A percentile compares a stretch with the other conserved stretches of the same genome.
Conservation (phyloP, 2,329 filamentous ascomycete species). For the Beauveria sp. region DNA sequence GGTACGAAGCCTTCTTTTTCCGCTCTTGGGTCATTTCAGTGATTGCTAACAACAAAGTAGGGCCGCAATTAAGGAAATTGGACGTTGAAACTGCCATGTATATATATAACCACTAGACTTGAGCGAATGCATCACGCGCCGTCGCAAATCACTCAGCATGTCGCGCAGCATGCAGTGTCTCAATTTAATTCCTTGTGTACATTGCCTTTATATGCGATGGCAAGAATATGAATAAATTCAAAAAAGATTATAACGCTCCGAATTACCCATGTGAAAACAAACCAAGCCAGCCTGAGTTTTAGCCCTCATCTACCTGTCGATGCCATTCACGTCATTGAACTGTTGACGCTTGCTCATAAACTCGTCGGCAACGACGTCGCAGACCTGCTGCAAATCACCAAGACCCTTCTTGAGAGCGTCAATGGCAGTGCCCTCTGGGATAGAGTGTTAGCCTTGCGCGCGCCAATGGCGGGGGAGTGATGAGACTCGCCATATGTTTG, state of each 20-base stretch:
- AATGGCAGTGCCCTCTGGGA: slow-evolving; percentile 66
- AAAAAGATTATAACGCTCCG: neutral
- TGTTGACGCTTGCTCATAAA: slow-evolving; percentile 55
- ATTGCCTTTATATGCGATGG: neutral
- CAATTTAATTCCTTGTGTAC: neutral
- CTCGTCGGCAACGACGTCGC: slow-evolving; percentile 88
- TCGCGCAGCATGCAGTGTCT: slow-evolving; percentile 1
- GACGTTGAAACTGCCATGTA: slow-evolving; percentile 20
- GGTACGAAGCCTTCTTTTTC: slow-evolving; percentile 44
- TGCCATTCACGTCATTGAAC: slow-evolving; percentile 27
- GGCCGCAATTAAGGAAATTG: slow-evolving; percentile 45
- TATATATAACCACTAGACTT: slow-evolving; percentile 24
- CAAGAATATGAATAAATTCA: neutral
- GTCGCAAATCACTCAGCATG: neutral
- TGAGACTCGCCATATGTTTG: slow-evolving; percentile 77
- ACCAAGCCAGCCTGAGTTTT: no score
- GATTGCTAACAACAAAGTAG: slow-evolving; percentile 25
- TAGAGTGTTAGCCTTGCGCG: slow-evolving; percentile 12
- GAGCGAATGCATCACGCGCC: slow-evolving; percentile 6
- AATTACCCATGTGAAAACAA: neutral
- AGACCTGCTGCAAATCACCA: slow-evolving; percentile 80
- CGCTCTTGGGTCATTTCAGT: neutral
- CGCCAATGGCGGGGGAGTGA: no score
- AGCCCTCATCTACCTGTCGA: slow-evolving; percentile 19
- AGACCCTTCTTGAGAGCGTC: slow-evolving; percentile 87